Evolutionary conservation across 2,329 filamentous ascomycete species (phyloP), one percentile per base, ranked within the genome.

Genomic region (Fusarium pilosicola): DNA sequence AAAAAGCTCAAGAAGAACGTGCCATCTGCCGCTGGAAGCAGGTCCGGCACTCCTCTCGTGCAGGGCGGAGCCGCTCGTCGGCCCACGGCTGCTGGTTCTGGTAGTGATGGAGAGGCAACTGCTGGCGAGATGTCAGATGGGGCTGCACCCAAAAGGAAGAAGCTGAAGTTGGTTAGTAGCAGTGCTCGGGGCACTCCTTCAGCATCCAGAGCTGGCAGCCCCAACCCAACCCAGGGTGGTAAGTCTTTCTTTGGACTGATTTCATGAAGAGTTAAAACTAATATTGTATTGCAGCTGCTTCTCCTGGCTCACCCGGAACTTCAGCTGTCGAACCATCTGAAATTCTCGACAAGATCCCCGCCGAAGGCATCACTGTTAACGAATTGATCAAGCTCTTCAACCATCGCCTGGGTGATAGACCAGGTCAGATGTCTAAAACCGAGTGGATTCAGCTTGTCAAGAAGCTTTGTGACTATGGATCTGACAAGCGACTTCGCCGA

Each of bases 71-170:
- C 83, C 12, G 78, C 81, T n/a, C 85, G 83, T 54, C 83, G 84
- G 62, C 74, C 78, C 57, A 78, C 82, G 63, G 86, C 83, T 55
- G 88, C 87, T 54, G 90, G 88, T 42, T 91, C 91, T 52, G 89
- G 89, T 61, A 94, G 92, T 74, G 93, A 95, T 73, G 92, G 90
- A 28, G 93, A 94, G 79, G 91, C 86, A 44, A 94, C 92, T 4
- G 91, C 87, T 42, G 91, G 90, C 41, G 90, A 92, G 77, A 91
- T 90, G 84, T 91, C 89, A 3, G 90, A 92, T 72, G 87, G 86
- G 9, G 82, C 82, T 44, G 78, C 73, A 17, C 77, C 77, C 59
- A 88, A 86, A 80, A 90, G 87, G 80, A 88, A 88, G 80, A 88
- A 86, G 75, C 80, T 90, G 75, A 90, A 88, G 80, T 81, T 90